A percentile compares a stretch with the other conserved stretches of the same genome.
phyloP scores from a whole-genome alignment of 176 grass and related monocot species.

The Poa pratensis region DNA sequence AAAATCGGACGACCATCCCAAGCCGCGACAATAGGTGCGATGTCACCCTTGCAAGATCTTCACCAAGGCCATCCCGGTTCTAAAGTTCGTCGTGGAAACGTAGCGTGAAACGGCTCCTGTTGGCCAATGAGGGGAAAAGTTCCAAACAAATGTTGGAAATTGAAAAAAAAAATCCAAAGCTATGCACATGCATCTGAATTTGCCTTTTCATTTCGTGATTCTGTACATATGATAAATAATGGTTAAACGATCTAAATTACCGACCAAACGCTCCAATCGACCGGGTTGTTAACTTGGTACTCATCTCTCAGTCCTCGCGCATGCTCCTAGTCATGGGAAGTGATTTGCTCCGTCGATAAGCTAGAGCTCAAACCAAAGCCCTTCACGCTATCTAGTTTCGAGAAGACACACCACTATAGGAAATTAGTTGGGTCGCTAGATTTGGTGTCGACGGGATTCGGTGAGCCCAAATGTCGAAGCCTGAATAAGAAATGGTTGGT shows the following conservation, averaged over 20 bases:
- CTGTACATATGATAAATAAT: not conserved
- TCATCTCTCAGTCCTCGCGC: not conserved
- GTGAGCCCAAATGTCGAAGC: too few relatives aligned
- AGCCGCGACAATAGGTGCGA: not conserved
- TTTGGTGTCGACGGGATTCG: not conserved
- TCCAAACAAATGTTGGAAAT: not conserved
- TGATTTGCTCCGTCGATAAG: too few relatives aligned
- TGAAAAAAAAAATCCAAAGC: not conserved
- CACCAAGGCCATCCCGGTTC: not conserved
- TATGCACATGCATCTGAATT: not conserved
- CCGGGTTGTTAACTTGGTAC: not conserved
- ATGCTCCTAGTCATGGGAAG: not conserved
- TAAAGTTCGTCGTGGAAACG: not conserved
- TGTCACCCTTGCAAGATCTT: not conserved
- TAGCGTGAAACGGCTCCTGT: not conserved
- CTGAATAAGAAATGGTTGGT: too few relatives aligned
- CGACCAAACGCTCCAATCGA: not conserved
- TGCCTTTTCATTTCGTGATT: not conserved
- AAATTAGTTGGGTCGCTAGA: not conserved
- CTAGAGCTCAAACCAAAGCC: not conserved
- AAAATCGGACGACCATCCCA: too few relatives aligned
- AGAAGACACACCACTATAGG: not conserved
- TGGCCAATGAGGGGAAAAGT: not conserved
- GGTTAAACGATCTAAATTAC: not conserved
- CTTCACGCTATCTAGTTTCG: not conserved